These are phyloP conservation scores for Scheffersomyces insectosa DNA, from an alignment of 1,139 yeast species.

Conservation along the genomic window DNA sequence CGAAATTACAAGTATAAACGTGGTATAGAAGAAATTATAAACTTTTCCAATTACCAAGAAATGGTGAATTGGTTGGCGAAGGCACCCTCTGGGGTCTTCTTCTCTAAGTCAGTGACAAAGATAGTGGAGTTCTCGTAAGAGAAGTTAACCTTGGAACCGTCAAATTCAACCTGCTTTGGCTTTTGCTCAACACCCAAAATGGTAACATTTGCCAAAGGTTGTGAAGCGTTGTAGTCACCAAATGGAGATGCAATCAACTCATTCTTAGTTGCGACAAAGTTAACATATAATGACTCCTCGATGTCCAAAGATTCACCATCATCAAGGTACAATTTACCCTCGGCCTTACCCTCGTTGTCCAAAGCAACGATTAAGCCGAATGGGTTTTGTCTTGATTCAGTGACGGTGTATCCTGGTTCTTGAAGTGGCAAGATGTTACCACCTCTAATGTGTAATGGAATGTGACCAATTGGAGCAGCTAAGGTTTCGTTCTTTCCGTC, in stretches of 20 bases:
- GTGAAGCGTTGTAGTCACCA: constrained; percentile 20
- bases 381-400: constrained; percentile 28
- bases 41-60: constrained; percentile 11
- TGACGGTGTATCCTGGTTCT: constrained; percentile 30
- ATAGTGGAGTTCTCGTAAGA: constrained; percentile 15
- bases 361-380: constrained; percentile 30
- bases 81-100: constrained; percentile 14
- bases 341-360: constrained; percentile 18
- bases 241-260: constrained; percentile 15
- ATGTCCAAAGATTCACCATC: constrained; percentile 28
- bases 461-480: constrained; percentile 24
- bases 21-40: no score
- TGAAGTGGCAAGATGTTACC: constrained; percentile 24
- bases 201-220: constrained; percentile 26
- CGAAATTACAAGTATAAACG: no score
- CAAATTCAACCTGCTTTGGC: constrained; percentile 21
- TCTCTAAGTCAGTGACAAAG: constrained; percentile 16
- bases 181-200: constrained; percentile 22
- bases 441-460: constrained; percentile 22
- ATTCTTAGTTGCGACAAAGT: constrained; percentile 15
- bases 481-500: constrained; percentile 22
- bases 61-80: constrained; percentile 14
- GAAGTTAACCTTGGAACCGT: constrained; percentile 12
- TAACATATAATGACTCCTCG: constrained; percentile 18
- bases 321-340: constrained; percentile 23